Evolutionary conservation across 768 basidiomycete genomes (phyloP), one percentile per base, ranked within the genome.

Genomic region (Coprinopsis sp.): DNA sequence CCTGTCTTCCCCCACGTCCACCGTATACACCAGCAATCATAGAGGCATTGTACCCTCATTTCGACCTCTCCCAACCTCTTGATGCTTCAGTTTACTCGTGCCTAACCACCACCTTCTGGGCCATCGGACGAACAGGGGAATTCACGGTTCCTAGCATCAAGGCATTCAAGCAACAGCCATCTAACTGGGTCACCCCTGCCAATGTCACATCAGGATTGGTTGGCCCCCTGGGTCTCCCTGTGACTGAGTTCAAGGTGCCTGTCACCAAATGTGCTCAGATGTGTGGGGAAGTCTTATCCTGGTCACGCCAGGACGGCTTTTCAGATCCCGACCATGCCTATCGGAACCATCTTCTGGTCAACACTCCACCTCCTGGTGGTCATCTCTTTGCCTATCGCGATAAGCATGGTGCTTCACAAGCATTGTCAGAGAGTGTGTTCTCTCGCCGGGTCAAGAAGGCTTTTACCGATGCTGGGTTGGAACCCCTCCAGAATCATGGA

Each of bases 371-470:
- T 0, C 36, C 25, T 3, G 21, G 54, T 8, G 51, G 16, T 4
- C 62, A 52, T 34, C 27, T 53, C 2, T 55, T 51, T 22, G 18
- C 46, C 3, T 52, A 44, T 37, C 27, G 22, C 7, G 16, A 37
- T 23, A 2, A 14, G 1, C n/a, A 18, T 3, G 13, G 8, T 10
- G 12, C 6, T 3, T 16, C 27, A 4, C 12, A n/a, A 4, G 47
- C 66, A 1, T 63, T 71, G 21, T 64, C 64, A 3, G 50, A 54
- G 13, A 1, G 16, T 0, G 54, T 49, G 16, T 64, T 68, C 46
- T 27, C 60, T 2, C 13, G 34, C 1, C 44, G 46, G 0, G 36
- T 68, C 12, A 47, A 44, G 1, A n/a, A 14, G 11, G 54, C 58
- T 0, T 42, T 52, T 7, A 28, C 36, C 3, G 42, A 36, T 0